phyloP scores from a whole-genome alignment of 1,139 yeast species.

The Yamadazyma mexicana region DNA sequence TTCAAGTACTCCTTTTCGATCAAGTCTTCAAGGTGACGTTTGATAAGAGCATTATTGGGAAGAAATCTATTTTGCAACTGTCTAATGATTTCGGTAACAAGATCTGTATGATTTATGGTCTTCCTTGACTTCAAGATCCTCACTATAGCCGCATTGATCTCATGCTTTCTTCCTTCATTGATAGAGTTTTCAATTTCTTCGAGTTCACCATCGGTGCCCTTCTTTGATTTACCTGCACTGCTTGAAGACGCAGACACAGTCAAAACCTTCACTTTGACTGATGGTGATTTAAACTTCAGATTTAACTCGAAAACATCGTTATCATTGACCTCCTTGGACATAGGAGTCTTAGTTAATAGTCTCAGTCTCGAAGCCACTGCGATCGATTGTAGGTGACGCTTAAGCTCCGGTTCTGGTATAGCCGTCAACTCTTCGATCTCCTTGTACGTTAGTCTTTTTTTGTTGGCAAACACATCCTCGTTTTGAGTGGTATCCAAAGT shows the following conservation, averaged over 20 bases:
- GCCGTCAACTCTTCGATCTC: constrained; percentile 68
- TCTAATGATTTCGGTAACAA: constrained; percentile 64
- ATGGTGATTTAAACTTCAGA: constrained; percentile 67
- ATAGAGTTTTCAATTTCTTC: constrained; percentile 37
- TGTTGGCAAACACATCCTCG: constrained; percentile 46
- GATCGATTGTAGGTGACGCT: constrained; percentile 78
- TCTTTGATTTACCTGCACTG: constrained; percentile 21
- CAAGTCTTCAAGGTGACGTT: constrained; percentile 75
- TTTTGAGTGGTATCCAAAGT: constrained; percentile 19
- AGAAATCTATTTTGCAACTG: constrained; percentile 66
- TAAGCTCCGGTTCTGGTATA: constrained; percentile 71
- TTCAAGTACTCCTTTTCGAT: constrained; percentile 82
- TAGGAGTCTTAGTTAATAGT: constrained; percentile 68
- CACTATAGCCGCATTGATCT: constrained; percentile 86
- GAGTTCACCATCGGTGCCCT: constrained; percentile 36
- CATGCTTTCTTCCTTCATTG: constrained; percentile 51
- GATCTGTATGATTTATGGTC: constrained; percentile 58
- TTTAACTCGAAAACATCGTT: constrained; percentile 71
- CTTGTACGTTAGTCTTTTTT: constrained; percentile 43
- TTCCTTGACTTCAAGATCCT: constrained; percentile 82
- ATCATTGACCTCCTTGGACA: constrained; percentile 67
- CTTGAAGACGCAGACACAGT: constrained; percentile 54
- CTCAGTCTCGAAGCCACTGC: constrained; percentile 84
- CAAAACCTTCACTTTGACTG: constrained; percentile 72
- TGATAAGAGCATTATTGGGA: constrained; percentile 67